These are phyloP conservation scores for Scheffersomyces insectosa DNA, from an alignment of 1,139 yeast genomes.

Conservation along the genomic window DNA sequence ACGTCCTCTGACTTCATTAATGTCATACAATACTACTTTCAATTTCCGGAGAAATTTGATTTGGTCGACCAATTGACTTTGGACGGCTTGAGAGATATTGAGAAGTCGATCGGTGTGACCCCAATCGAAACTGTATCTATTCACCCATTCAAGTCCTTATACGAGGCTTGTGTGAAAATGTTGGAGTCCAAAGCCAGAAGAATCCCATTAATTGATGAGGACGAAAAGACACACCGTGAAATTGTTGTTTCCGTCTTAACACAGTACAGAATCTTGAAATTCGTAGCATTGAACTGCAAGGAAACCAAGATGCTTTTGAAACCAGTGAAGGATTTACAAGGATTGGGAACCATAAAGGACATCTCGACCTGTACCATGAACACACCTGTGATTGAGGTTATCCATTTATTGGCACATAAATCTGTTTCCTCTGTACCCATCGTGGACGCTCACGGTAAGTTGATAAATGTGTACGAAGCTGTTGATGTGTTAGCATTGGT, in stretches of 20 bases:
- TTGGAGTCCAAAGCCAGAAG: slow-evolving; percentile 86
- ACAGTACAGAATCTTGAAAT: slow-evolving; percentile 92
- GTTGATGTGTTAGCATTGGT: slow-evolving; percentile 91
- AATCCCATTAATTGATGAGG: slow-evolving; percentile 92
- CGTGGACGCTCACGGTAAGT: slow-evolving; percentile 71
- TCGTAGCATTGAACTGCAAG: slow-evolving; percentile 93
- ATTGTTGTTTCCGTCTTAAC: slow-evolving; percentile 94
- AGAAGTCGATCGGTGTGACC: slow-evolving; percentile 82
- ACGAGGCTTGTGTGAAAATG: slow-evolving; percentile 95
- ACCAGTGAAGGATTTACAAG: slow-evolving; percentile 67
- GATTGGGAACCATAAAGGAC: slow-evolving; percentile 60
- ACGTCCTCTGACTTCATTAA: slow-evolving; percentile 93
- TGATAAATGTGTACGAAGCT: slow-evolving; percentile 92
- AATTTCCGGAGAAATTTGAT: slow-evolving; percentile 87
- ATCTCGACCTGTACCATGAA: slow-evolving; percentile 83
- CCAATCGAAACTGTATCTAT: slow-evolving; percentile 87
- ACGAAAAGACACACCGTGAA: slow-evolving; percentile 89
- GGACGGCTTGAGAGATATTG: slow-evolving; percentile 83
- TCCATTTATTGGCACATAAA: slow-evolving; percentile 73
- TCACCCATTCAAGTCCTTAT: slow-evolving; percentile 87
- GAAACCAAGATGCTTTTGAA: slow-evolving; percentile 84
- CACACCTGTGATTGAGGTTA: slow-evolving; percentile 94
- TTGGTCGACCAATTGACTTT: slow-evolving; percentile 84
- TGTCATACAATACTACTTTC: slow-evolving; percentile 92
- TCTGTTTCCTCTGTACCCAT: slow-evolving; percentile 93